Percentiles rank a stretch among this genome's conserved stretches.
These are phyloP conservation scores for Rhododendron williamsianum DNA, from an alignment of 148 eudicot genomes.

Conservation along the genomic window DNA sequence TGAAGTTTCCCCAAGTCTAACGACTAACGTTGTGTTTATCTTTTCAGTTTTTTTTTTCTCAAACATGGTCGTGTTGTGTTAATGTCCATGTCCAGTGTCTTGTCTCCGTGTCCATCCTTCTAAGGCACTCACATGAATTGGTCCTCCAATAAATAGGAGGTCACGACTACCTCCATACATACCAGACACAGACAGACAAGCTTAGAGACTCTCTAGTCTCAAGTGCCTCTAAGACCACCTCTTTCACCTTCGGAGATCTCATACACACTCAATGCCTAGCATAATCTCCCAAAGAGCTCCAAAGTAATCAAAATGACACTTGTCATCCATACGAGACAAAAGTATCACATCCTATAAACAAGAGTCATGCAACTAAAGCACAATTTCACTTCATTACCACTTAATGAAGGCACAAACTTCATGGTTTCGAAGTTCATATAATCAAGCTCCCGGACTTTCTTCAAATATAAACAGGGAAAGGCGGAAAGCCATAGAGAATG, in stretches of 20 bases:
- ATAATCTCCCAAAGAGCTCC: not conserved
- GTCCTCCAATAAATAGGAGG: not conserved
- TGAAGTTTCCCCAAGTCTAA: not conserved
- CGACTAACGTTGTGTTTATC: not conserved
- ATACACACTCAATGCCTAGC: not conserved
- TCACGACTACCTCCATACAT: not conserved
- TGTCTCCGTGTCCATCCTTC: not conserved
- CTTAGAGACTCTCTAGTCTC: not conserved
- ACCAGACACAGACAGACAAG: not conserved
- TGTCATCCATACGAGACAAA: not conserved
- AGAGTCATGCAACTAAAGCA: not conserved
- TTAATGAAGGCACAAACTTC: not conserved
- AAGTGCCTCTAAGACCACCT: not conserved
- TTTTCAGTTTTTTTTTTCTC: not conserved
- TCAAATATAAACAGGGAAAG: not conserved
- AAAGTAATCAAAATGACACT: not conserved
- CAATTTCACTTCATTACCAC: not conserved
- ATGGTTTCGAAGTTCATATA: too few relatives aligned
- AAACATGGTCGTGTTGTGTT: not conserved
- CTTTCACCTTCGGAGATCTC: not conserved
- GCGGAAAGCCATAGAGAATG: not conserved
- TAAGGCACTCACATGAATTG: not conserved
- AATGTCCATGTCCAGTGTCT: not conserved
- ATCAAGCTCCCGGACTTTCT: not conserved
- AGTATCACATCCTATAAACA: not conserved